These are phyloP conservation scores for Daldinia decipiens DNA, from an alignment of 495 filamentous ascomycete species.

Conservation along the genomic window DNA sequence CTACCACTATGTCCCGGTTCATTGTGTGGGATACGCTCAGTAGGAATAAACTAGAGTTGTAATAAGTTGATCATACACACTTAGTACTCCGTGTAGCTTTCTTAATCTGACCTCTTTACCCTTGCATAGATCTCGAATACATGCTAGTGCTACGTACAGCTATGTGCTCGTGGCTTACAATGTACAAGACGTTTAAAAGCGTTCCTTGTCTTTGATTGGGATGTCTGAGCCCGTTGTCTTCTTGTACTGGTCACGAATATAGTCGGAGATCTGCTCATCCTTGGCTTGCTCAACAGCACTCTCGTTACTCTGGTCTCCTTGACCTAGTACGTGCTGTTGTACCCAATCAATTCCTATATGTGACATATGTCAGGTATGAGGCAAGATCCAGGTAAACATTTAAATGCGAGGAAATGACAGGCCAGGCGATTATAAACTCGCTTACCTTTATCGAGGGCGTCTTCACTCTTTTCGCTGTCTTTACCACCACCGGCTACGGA, in stretches of 20 bases:
- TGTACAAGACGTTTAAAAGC: slow-evolving; percentile 21
- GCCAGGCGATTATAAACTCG: neutral
- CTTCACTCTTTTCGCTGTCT: slow-evolving; percentile 76
- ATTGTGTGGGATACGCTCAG: too few relatives aligned
- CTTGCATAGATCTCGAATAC: too few relatives aligned
- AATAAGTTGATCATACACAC: too few relatives aligned
- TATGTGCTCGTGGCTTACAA: neutral
- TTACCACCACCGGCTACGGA: slow-evolving; percentile 69
- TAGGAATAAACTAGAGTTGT: too few relatives aligned
- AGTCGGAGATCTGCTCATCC: slow-evolving; percentile 72
- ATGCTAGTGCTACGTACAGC: too few relatives aligned
- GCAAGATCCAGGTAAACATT: neutral
- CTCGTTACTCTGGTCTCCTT: slow-evolving; percentile 75
- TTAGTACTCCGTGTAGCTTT: too few relatives aligned
- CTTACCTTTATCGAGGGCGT: slow-evolving; percentile 70
- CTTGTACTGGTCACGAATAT: slow-evolving; percentile 72
- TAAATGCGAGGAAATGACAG: too few relatives aligned
- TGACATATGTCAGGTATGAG: neutral
- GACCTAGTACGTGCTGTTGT: slow-evolving; percentile 72
- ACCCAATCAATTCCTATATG: slow-evolving; percentile 70
- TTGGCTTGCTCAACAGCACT: slow-evolving; percentile 77
- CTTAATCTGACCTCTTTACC: too few relatives aligned
- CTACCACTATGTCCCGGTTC: too few relatives aligned
- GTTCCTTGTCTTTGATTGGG: slow-evolving; percentile 70
- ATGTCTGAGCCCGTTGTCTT: slow-evolving; percentile 67